Conservation (phyloP, 208 protist genomes). For the Trypanosoma platydactyli region DNA sequence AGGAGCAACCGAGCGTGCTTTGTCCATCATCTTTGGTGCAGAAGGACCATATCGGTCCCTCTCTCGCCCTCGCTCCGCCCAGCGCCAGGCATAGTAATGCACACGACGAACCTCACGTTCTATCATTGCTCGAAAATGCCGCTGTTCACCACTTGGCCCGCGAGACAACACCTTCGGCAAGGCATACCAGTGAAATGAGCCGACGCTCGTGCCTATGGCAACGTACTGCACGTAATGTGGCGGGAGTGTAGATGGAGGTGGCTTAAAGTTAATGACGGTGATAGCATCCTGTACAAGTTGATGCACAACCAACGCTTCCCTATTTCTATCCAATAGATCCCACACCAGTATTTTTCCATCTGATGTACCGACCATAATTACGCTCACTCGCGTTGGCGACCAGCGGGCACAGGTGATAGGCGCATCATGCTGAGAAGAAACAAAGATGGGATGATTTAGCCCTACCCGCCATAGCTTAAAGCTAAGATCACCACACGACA, state of each 20-base stretch:
- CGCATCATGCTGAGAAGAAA: slow-evolving; percentile 53
- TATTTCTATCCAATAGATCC: slow-evolving; percentile 91
- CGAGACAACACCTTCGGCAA: slow-evolving; percentile 82
- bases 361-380: slow-evolving; percentile 77
- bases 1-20: slow-evolving; percentile 13
- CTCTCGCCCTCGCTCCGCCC: slow-evolving; percentile 72
- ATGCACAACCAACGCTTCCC: slow-evolving; percentile 81
- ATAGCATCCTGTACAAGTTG: slow-evolving; percentile 91
- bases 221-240: slow-evolving; percentile 77
- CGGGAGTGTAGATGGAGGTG: slow-evolving; percentile 37
- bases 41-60: slow-evolving; percentile 75
- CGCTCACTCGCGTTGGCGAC: slow-evolving; percentile 75
- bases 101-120: slow-evolving; percentile 88
- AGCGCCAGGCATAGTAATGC: slow-evolving; percentile 84
- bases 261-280: slow-evolving; percentile 87
- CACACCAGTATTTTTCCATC: slow-evolving; percentile 89
- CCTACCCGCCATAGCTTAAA: slow-evolving; percentile 92
- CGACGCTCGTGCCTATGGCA: slow-evolving; percentile 81
- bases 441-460: slow-evolving; percentile 69
- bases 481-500: slow-evolving; percentile 83
- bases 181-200: slow-evolving; percentile 88
- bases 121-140: slow-evolving; percentile 81
- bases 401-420: slow-evolving; percentile 81
- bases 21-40: slow-evolving; percentile 41
- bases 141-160: slow-evolving; percentile 69